Evolutionary conservation across 805 yeast species (phyloP), one percentile per base, ranked within the genome.

Genomic region (Candida maris): DNA sequence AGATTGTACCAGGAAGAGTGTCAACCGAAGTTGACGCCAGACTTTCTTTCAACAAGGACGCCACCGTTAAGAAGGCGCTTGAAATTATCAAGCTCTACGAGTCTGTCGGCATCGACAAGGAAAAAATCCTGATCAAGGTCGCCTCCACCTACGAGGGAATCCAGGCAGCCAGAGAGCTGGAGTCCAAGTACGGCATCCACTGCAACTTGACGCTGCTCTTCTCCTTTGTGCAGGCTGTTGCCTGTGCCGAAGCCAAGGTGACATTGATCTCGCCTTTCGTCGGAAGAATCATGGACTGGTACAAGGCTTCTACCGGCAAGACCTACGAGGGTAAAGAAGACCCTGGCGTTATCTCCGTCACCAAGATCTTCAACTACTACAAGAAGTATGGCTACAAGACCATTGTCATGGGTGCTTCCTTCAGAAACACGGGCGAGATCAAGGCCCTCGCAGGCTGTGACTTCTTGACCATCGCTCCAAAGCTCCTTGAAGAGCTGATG

Each of bases 121-220:
- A 89, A 48, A 79, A 97, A 67, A 77, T 93, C 46, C 77, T 91
- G 61, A 93, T 93, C 71, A 93, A 93, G 78, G 78, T 93, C 51
- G 98, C 98, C 45, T 84, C 97, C 43, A 93, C 98, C 49, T 93
- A 89, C 85, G 98, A 93, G 73, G 99, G 99, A 75, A 93, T 93
- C 65, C 96, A 86, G 69, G 99, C 98, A 54, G 98, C 99, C 40
- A 79, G 81, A 65, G 95, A 85, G 65, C 77, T 93, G 64, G 98
- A 93, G 75, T 67, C 81, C 50, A 79, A 93, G 68, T 75, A 93
- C 73, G 88, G 79, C 35, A 78, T 93, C 56, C 97, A 93, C 81
- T 77, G 84, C 71, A 93, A 93, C 79, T 77, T 93, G 75, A 93
- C 99, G 40, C 71, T 93, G 54, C 76, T 93, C 60, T 93, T 93